These are phyloP conservation scores for Gillenia trifoliata DNA, from an alignment of 306 rosid species.

Conservation along the genomic window DNA sequence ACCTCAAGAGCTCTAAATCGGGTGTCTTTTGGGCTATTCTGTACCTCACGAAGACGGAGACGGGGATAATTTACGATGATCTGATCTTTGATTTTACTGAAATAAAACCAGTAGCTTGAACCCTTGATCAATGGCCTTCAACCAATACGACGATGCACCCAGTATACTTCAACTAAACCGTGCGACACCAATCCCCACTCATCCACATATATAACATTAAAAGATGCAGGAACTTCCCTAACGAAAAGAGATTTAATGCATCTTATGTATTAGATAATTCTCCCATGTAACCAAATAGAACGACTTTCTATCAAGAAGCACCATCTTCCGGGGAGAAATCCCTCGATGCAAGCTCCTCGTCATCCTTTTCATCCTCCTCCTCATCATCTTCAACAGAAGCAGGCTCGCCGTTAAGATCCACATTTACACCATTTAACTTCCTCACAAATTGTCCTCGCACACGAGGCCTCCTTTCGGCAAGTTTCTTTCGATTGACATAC, in stretches of 20 bases:
- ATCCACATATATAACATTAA: slow-evolving; percentile 2
- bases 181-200: slow-evolving; percentile 16
- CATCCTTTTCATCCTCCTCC: slow-evolving; percentile 52
- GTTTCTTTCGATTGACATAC: slow-evolving; percentile 74
- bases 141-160: background rate
- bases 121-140: slow-evolving; percentile 6
- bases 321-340: slow-evolving; percentile 32
- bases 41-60: background rate
- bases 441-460: slow-evolving; percentile 94
- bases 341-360: slow-evolving; percentile 40
- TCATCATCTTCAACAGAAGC: slow-evolving; percentile 60
- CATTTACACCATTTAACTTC: slow-evolving; percentile 62
- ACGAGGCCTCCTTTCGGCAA: slow-evolving; percentile 92
- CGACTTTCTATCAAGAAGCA: slow-evolving; percentile 25
- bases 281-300: background rate
- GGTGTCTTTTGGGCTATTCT: slow-evolving; percentile 1
- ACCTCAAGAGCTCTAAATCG: slow-evolving; percentile 12
- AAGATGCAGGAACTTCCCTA: slow-evolving; percentile 14
- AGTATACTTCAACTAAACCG: slow-evolving; percentile 9
- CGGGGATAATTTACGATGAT: background rate
- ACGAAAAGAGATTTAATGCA: slow-evolving; percentile 11
- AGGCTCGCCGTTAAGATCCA: slow-evolving; percentile 89
- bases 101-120: slow-evolving; percentile 12
- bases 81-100: background rate
- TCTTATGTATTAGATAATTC: background rate